Evolutionary conservation across 2,329 filamentous ascomycete genomes (phyloP), one percentile per base, ranked within the genome.

Genomic region (Ramularia endophylla): DNA sequence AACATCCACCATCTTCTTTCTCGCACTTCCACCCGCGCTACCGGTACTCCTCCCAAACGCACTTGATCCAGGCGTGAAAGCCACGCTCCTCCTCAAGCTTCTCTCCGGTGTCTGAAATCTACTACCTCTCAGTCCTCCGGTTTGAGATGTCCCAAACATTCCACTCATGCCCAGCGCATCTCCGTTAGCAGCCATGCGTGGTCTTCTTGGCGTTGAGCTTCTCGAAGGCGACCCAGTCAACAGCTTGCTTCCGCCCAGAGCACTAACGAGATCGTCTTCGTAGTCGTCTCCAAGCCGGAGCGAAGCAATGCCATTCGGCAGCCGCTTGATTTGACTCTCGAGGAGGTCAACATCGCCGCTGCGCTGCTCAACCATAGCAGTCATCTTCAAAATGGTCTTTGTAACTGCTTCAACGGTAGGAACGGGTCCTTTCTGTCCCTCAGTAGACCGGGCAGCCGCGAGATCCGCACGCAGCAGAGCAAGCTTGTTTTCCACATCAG

Each of bases 371-470:
- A 85, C 85, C 83, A 95, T 90, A 45, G 73, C 77, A 25, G 89
- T 95, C 84, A 98, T 89, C 59, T 92, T 95, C 43, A 74, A 73
- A 51, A 98, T 94, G 1, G 92, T 98, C 45, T 85, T 86, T 53
- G 89, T 83, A 15, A 98, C 86, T 0, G 87, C 87, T 55, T 95
- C 92, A 8, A 95, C 86, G 0, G 89, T 95, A 0, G 92, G 92
- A 4, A 82, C 77, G 37, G 74, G 44, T 37, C 37, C 22, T 18
- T 44, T 33, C 29, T 47, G 47, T 2, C 47, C 52, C 15, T 57
- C 57, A 8, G 20, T 33, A 19, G 59, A 74, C 30, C 68, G 67
- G 2, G 69, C 61, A 15, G 78, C 74, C 1, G 83, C 82, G 13
- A 95, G 73, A 54, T 82, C 85, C 2, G 88, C 83, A 56, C 85